A percentile compares a stretch with the other conserved stretches of the same genome.
These are phyloP conservation scores for Crithidia sp. DNA, from an alignment of 208 protist species.

Conservation along the genomic window DNA sequence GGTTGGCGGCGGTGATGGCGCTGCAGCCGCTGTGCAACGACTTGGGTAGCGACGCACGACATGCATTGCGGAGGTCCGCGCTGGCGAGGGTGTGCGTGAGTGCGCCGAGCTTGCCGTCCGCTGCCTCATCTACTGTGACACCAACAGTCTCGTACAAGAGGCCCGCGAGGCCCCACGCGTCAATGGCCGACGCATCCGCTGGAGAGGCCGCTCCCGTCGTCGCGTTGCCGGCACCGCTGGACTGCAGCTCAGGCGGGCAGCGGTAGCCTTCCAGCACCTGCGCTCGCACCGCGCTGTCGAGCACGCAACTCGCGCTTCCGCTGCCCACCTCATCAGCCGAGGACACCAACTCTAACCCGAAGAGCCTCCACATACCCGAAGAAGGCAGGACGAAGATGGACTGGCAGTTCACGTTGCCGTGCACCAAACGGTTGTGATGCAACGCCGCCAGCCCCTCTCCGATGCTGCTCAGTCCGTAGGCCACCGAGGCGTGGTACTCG, in stretches of 20 bases:
- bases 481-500: constrained; percentile 36
- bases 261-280: constrained; percentile 41
- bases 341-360: constrained; percentile 74
- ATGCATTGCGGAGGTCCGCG: constrained; percentile 33
- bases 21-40: constrained; percentile 56
- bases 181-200: constrained; percentile 40
- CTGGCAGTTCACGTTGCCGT: constrained; percentile 76
- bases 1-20: constrained; percentile 52
- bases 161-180: constrained; percentile 82
- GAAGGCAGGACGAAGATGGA: constrained; percentile 66
- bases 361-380: constrained; percentile 83
- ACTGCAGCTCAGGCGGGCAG: constrained; percentile 40
- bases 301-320: constrained; percentile 5
- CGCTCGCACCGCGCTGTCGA: constrained; percentile 27
- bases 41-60: constrained; percentile 46
- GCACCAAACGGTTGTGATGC: constrained; percentile 78
- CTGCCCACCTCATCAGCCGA: constrained; percentile 20
- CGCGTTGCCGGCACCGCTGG: constrained; percentile 1
- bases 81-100: constrained; percentile 23
- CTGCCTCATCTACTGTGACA: constrained; percentile 29
- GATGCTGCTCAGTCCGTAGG: constrained; percentile 68
- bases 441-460: constrained; percentile 58
- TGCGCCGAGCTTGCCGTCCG: constrained; percentile 21
- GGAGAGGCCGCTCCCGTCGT: neutral
- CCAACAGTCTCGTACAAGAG: constrained; percentile 78